phyloP scores from a whole-genome alignment of 73 alveolate species.

The Tetrahymena elliotti region DNA sequence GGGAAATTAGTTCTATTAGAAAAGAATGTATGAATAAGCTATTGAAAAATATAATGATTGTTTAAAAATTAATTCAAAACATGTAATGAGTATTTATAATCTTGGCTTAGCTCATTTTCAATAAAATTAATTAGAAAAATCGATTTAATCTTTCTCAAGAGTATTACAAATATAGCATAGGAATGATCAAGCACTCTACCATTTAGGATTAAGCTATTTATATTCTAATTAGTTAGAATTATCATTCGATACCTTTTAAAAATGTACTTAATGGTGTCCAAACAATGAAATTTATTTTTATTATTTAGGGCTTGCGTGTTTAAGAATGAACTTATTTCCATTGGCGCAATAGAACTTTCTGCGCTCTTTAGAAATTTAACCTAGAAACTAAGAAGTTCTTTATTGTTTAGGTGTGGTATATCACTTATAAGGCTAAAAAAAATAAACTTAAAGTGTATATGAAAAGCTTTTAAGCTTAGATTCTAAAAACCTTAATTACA shows the following conservation, averaged over 20 bases:
- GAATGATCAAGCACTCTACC: not conserved
- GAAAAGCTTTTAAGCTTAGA: not conserved
- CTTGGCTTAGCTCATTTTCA: not conserved
- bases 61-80: not conserved
- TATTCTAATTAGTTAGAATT: not conserved
- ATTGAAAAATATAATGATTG: not conserved
- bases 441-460: not conserved
- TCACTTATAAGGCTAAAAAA: not conserved
- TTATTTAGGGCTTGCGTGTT: not conserved
- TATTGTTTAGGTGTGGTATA: not conserved
- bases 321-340: not conserved
- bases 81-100: not conserved
- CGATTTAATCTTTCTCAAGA: not conserved
- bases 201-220: not conserved
- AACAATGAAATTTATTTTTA: not conserved
- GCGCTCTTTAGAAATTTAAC: not conserved
- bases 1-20: not conserved
- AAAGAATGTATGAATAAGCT: not conserved
- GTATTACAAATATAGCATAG: not conserved
- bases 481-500: not conserved
- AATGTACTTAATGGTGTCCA: not conserved
- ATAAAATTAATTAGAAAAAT: not conserved
- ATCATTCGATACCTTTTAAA: not conserved
- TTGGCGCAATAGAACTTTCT: not conserved
- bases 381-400: not conserved